These are phyloP conservation scores for Rhodotorula sphaerocarpa DNA, from an alignment of 768 basidiomycete species.

Conservation along the genomic window DNA sequence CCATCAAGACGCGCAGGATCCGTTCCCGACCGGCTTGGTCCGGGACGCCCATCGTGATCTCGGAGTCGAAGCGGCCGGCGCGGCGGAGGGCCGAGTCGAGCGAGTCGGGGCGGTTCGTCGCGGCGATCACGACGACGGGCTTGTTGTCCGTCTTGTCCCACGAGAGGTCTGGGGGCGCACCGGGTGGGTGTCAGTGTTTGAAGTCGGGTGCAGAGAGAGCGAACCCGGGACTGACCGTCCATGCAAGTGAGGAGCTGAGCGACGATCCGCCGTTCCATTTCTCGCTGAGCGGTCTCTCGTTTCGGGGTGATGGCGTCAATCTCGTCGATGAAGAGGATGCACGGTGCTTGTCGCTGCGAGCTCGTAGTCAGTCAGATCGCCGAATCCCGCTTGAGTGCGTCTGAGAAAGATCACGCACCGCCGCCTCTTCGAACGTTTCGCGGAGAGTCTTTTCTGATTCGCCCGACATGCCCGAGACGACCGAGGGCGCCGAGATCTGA, in stretches of 20 bases:
- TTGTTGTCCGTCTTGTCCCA: slow-evolving; percentile 91
- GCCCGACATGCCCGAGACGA: slow-evolving; percentile 96
- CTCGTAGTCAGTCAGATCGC: too few relatives aligned
- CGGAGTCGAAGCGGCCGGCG: slow-evolving; percentile 92
- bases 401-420: slow-evolving; percentile 52
- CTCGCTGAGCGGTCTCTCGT: slow-evolving; percentile 91
- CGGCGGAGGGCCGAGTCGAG: slow-evolving; percentile 85
- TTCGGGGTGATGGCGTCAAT: slow-evolving; percentile 97
- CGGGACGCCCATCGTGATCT: slow-evolving; percentile 95
- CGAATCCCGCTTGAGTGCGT: too few relatives aligned
- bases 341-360: slow-evolving; percentile 72
- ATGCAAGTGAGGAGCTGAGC: slow-evolving; percentile 97
- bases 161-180: slow-evolving; percentile 68
- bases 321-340: slow-evolving; percentile 91
- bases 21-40: slow-evolving; percentile 81
- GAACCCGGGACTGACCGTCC: slow-evolving; percentile 67
- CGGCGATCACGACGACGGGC: slow-evolving; percentile 87
- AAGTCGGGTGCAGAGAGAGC: too few relatives aligned
- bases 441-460: slow-evolving; percentile 94
- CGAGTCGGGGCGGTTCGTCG: slow-evolving; percentile 91
- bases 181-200: too few relatives aligned
- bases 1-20: slow-evolving; percentile 75
- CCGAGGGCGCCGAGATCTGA: slow-evolving; percentile 83
- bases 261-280: slow-evolving; percentile 96
- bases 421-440: slow-evolving; percentile 95